A percentile compares a stretch with the other conserved stretches of the same genome.
Evolutionary conservation across 1,284 basidiomycete species (phyloP).

Genomic region (Lentinula novae-zelandiae): DNA sequence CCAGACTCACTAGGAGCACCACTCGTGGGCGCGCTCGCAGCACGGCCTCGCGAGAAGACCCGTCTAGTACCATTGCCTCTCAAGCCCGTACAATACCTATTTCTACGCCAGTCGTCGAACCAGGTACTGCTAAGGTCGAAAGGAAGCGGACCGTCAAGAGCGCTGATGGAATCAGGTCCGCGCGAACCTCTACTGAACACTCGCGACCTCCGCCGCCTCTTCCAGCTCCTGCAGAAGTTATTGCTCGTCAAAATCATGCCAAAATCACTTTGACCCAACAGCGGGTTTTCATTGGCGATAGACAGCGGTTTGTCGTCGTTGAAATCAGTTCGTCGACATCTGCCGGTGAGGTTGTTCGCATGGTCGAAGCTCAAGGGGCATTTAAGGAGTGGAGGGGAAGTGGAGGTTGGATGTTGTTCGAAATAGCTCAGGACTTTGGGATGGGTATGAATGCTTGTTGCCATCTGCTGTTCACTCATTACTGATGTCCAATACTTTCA

Average conservation of each 20-base stretch:
- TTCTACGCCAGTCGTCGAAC: background rate
- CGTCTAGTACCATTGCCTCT: background rate
- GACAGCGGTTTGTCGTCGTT: conserved; percentile 70
- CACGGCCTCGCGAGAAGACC: conserved; percentile 2
- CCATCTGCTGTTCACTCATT: background rate
- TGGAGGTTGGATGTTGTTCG: conserved; percentile 76
- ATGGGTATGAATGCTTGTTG: conserved; percentile 57
- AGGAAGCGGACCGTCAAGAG: conserved; percentile 4
- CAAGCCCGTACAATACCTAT: background rate
- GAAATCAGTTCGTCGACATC: conserved; percentile 58
- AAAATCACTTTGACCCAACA: conserved; percentile 40
- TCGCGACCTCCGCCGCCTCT: conserved; percentile 4
- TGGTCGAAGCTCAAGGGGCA: conserved; percentile 58
- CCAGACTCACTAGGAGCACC: conserved; percentile 28
- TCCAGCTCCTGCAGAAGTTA: conserved; percentile 17
- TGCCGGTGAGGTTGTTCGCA: conserved; percentile 62
- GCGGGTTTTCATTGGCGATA: conserved; percentile 68
- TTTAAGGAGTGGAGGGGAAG: conserved; percentile 51
- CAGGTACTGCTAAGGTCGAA: background rate
- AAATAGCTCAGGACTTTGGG: conserved; percentile 78
- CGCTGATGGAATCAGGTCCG: background rate
- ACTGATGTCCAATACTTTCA: conserved; percentile 24
- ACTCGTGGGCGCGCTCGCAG: conserved; percentile 19
- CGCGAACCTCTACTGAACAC: conserved; percentile 4
- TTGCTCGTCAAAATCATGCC: conserved; percentile 12